These are phyloP conservation scores for Melastoma candidum DNA, from an alignment of 441 rosid genomes.

Conservation along the genomic window DNA sequence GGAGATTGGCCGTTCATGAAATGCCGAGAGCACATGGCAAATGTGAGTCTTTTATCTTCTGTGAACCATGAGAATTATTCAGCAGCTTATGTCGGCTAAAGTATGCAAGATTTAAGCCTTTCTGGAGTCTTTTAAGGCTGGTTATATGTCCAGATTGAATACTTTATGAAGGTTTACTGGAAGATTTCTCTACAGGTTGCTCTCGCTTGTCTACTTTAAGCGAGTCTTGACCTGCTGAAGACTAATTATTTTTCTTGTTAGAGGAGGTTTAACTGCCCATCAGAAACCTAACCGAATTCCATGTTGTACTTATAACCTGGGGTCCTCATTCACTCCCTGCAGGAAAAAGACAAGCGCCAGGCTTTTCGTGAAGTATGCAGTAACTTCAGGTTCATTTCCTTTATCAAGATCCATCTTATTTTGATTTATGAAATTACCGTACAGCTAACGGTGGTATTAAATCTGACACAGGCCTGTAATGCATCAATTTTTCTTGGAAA, in stretches of 20 bases:
- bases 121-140: too few relatives aligned
- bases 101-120: not conserved
- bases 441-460: conserved; percentile 16
- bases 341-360: conserved; percentile 82
- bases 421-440: conserved; percentile 5
- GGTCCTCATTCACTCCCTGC: not conserved
- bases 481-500: conserved; percentile 94
- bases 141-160: too few relatives aligned
- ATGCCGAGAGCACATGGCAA: conserved; percentile 78
- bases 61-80: not conserved
- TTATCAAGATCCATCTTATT: conserved; percentile 12
- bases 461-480: conserved; percentile 76
- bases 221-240: too few relatives aligned
- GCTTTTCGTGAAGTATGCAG: conserved; percentile 80
- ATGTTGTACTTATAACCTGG: too few relatives aligned
- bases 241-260: too few relatives aligned
- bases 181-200: too few relatives aligned
- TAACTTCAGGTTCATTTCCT: conserved; percentile 68
- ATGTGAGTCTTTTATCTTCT: conserved; percentile 37
- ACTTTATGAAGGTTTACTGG: too few relatives aligned
- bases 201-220: too few relatives aligned
- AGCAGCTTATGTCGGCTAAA: not conserved
- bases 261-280: too few relatives aligned
- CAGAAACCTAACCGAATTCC: too few relatives aligned
- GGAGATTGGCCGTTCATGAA: conserved; percentile 80